Evolutionary conservation across 2,329 filamentous ascomycete species (phyloP), one percentile per base, ranked within the genome.

Genomic region (Diaporthe vaccinii): DNA sequence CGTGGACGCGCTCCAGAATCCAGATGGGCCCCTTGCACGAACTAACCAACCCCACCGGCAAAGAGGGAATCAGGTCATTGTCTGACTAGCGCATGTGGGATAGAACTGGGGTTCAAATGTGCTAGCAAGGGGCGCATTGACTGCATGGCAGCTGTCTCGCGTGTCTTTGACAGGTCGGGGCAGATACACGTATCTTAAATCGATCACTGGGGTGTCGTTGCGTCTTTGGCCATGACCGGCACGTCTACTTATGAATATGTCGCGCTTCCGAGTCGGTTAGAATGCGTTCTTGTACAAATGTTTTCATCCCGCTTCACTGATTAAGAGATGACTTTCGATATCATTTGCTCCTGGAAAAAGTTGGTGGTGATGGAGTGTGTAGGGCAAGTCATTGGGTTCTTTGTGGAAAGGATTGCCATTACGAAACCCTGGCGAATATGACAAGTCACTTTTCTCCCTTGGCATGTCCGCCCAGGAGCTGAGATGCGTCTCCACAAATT

Each of bases 11-110:
- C 41, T n/a, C 9, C n/a, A 12, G 9, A n/a, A n/a, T 49, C 17
- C 22, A 10, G 53, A 57, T 12, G n/a, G 10, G 0, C 12, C 44
- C 20, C 28, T n/a, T 53, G 34, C 65, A 15, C 46, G 46, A 68
- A 68, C 49, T 5, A 0, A 0, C 46, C 34, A 6, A 53, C 62
- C 46, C 65, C 46, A 68, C 65, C 17, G 4, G 7, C 22, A 53
- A 53, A 17, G 22, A 39, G n/a, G 41, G 34, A 53, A 68, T 68
- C 65, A 68, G 65, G 31, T 15, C 65, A 68, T 36, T 39, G 22
- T 53, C 65, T 68, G 65, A 68, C 65, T 68, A 68, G 65, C 12
- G 65, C 31, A 53, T 10, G 44, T 68, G 65, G 65, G 22, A n/a
- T 17, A 68, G 22, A 68, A 14, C 65, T 53, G 44, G 65, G 65